Evolutionary conservation across 495 filamentous ascomycete genomes (phyloP).

Genomic region (Neurospora pannonica): DNA sequence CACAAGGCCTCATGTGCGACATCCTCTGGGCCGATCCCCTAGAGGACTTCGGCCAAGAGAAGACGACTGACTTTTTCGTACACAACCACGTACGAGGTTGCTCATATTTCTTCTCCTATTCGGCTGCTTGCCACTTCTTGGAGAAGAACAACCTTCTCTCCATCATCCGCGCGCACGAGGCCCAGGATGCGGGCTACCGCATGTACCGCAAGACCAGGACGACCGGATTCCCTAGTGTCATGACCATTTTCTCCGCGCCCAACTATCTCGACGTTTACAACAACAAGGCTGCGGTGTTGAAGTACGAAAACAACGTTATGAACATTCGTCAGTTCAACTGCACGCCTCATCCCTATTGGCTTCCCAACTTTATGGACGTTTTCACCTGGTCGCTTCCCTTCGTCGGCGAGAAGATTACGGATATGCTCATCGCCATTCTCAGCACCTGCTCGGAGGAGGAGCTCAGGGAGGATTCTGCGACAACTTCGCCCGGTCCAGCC

Average conservation of each 20-base stretch:
- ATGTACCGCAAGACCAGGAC: slow-evolving; percentile 99
- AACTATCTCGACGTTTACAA: slow-evolving; percentile 99
- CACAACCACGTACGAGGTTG: slow-evolving; percentile 98
- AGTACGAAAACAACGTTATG: slow-evolving; percentile 99
- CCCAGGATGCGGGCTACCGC: slow-evolving; percentile 94
- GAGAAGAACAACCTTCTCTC: slow-evolving; percentile 98
- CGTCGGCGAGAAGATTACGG: slow-evolving; percentile 98
- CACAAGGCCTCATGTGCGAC: slow-evolving; percentile 96
- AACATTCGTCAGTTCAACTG: slow-evolving; percentile 99
- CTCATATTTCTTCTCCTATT: slow-evolving; percentile 99
- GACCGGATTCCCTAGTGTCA: slow-evolving; percentile 96
- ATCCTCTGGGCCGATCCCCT: slow-evolving; percentile 97
- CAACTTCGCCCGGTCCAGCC: slow-evolving; percentile 51
- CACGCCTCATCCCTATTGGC: slow-evolving; percentile 97
- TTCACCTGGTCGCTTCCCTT: slow-evolving; percentile 99
- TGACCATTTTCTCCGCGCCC: slow-evolving; percentile 99
- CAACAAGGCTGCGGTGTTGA: slow-evolving; percentile 97
- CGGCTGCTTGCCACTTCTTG: slow-evolving; percentile 92
- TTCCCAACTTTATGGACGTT: slow-evolving; percentile 99
- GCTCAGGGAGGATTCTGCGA: slow-evolving; percentile 61
- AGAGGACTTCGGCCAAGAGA: slow-evolving; percentile 99
- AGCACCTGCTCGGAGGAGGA: slow-evolving; percentile 98
- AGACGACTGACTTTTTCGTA: slow-evolving; percentile 90
- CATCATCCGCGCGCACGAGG: slow-evolving; percentile 96
- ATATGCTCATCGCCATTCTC: slow-evolving; percentile 97